Conservation (phyloP, 169 alveolate genomes). For the Ichthyophthirius multifiliis region DNA sequence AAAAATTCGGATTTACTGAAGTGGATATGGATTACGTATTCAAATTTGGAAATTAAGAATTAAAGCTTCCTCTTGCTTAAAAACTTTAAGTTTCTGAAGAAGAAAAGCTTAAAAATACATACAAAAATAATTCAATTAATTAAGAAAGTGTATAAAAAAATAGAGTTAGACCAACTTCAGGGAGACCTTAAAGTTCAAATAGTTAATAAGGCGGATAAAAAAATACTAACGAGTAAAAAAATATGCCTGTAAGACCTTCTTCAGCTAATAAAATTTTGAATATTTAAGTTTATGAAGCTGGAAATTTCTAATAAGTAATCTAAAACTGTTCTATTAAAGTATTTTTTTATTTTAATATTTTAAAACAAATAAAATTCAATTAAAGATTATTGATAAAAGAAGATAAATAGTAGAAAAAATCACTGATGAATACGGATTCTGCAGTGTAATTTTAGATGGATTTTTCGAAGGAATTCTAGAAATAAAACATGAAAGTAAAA, state of each 20-base stretch:
- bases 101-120: background rate
- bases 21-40: background rate
- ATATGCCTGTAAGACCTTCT: no score
- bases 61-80: background rate
- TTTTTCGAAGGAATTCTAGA: background rate
- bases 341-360: background rate
- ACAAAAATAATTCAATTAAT: background rate
- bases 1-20: background rate
- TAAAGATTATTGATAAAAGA: background rate
- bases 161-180: background rate
- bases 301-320: background rate
- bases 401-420: background rate
- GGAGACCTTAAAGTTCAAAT: background rate
- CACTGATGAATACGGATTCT: background rate
- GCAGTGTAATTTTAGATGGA: background rate
- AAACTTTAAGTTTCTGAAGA: background rate
- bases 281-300: background rate
- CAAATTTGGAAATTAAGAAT: background rate
- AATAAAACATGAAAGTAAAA: background rate
- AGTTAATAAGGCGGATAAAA: no score
- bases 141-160: background rate
- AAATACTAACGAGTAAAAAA: no score
- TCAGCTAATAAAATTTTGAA: background rate
- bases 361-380: background rate
- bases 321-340: background rate